Base-by-base conservation (phyloP, 1,284 basidiomycete genomes). In the Trametes hirsuta region DNA sequence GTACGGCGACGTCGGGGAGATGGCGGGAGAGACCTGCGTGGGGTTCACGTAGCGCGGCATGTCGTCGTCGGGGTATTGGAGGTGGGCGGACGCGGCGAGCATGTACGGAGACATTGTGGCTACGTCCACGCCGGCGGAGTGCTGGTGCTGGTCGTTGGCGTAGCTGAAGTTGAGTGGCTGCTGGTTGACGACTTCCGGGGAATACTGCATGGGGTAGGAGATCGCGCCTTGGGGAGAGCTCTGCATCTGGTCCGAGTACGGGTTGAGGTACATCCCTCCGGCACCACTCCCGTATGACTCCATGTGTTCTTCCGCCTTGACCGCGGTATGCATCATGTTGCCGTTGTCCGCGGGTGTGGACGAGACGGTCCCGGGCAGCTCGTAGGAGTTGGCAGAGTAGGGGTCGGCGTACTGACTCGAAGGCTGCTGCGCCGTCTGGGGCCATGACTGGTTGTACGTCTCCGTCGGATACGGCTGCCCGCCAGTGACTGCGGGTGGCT, bases 1-100 rank as follows among this genome's bases (percentile, higher is more conserved):
- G 57, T 55, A 69, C 30, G 62, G 65, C 39, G 67, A 64, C 41
- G 60, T 61, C 35, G 71, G 71, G 15, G 70, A 71, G 47, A 69
- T 58, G 39, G 66, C 59, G 30, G 71, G 72, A 14, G 72, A 69
- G 39, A 74, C 66, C 37, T 73, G 69, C n/a, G 69, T 63, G 36
- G 70, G 68, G 59, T 68, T 63, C 25, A 72, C 68, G 61, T 66
- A 72, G 37, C 66, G 67, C 10, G 66, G 67, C n/a, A 61, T 57
- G 18, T 60, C 55, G 39, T 51, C 46, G 35, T 65, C 61, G 21
- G 67, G 55, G 58, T 62, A 70, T 30, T 57, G 66, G 46, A 65
- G 57, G 25, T 60, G 48, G 5, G 59, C 37, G n/a, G 65, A 56
- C 37, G 47, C 37, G 15, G 55, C 12, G 51, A 67, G 58, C 51